Evolutionary conservation across 352 stramenopile species (phyloP).

Genomic region (Globisporangium irregulare): DNA sequence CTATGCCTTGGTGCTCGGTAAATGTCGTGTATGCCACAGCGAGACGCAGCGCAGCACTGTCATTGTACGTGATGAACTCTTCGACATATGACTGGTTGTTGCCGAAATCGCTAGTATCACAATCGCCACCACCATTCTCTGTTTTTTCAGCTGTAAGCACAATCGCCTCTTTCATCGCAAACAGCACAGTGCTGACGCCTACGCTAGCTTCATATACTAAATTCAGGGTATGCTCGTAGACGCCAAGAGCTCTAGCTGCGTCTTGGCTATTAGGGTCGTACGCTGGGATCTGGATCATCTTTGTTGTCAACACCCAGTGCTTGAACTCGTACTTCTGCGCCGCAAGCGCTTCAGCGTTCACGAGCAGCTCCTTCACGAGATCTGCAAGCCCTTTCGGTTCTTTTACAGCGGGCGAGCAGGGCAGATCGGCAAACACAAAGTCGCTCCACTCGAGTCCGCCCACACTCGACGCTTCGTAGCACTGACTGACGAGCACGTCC

Average conservation of each 20-base stretch:
- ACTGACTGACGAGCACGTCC: constrained; percentile 35
- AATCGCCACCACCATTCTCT: neutral
- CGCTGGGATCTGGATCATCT: constrained; percentile 33
- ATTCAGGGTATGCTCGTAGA: constrained; percentile 36
- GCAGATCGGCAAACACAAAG: constrained; percentile 61
- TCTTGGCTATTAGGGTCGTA: neutral
- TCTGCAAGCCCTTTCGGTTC: constrained; percentile 25
- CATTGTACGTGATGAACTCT: constrained; percentile 49
- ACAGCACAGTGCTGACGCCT: constrained; percentile 46
- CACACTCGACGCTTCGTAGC: constrained; percentile 36
- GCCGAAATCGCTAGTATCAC: neutral
- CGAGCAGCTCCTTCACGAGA: constrained; percentile 35
- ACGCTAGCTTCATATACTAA: constrained; percentile 47
- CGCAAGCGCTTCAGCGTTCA: constrained; percentile 29
- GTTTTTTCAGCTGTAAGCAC: neutral
- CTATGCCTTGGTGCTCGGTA: neutral
- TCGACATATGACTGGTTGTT: constrained; percentile 23
- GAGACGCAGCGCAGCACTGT: constrained; percentile 35
- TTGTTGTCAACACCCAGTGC: constrained; percentile 47
- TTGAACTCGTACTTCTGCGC: constrained; percentile 62
- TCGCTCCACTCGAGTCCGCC: constrained; percentile 74
- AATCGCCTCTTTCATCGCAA: constrained; percentile 51
- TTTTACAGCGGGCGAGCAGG: constrained; percentile 6
- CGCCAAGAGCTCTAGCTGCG: neutral
- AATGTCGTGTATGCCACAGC: constrained; percentile 29